These are phyloP conservation scores for Oryza glumipatula DNA, from an alignment of 176 grass and related monocot species.

Conservation along the genomic window DNA sequence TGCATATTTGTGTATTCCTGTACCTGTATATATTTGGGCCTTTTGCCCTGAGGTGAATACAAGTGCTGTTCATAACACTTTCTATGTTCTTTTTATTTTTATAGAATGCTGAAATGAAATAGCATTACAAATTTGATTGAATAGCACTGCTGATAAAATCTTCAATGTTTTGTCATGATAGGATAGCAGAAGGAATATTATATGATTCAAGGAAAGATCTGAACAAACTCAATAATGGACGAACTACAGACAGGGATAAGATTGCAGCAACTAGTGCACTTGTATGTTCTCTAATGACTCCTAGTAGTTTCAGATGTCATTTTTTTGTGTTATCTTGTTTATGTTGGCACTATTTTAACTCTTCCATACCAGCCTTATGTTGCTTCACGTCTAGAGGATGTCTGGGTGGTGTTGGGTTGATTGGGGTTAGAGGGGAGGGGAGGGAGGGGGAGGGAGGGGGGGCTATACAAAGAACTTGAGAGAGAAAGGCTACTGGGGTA, in stretches of 20 bases:
- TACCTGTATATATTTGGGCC: too few relatives aligned
- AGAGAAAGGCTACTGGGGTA: neutral
- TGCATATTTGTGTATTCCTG: too few relatives aligned
- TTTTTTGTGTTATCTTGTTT: slow-evolving; percentile 14
- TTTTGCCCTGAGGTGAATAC: too few relatives aligned
- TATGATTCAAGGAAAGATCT: slow-evolving; percentile 41
- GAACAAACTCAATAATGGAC: slow-evolving; percentile 37
- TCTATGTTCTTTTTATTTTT: neutral
- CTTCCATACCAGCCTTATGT: neutral
- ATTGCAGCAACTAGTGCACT: slow-evolving; percentile 46
- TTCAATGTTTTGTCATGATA: slow-evolving; percentile 50
- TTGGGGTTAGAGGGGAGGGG: too few relatives aligned
- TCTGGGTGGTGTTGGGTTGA: neutral
- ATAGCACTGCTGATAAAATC: slow-evolving; percentile 18
- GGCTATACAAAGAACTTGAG: too few relatives aligned
- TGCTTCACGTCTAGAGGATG: neutral
- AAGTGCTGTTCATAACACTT: too few relatives aligned
- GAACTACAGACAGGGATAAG: slow-evolving; percentile 36
- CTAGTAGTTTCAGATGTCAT: neutral
- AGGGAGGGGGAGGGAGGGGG: too few relatives aligned
- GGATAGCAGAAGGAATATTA: slow-evolving; percentile 67
- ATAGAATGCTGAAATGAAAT: neutral
- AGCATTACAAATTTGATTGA: neutral
- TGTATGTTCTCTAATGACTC: slow-evolving; percentile 55
- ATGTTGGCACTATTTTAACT: slow-evolving; percentile 15